These are phyloP conservation scores for Geotrichum klebahnii DNA, from an alignment of 1,139 yeast species.

Conservation along the genomic window DNA sequence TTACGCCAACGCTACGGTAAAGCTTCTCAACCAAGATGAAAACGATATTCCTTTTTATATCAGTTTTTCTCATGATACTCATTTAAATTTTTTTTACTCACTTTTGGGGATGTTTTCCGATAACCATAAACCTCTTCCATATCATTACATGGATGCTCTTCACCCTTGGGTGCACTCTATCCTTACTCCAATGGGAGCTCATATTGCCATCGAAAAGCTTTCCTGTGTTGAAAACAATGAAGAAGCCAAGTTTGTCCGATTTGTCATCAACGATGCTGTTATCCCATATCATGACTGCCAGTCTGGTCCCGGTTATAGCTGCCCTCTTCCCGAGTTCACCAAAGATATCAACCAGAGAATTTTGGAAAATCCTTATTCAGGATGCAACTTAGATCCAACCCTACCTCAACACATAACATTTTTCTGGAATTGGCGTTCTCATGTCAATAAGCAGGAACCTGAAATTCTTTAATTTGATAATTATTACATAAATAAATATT, in stretches of 20 bases:
- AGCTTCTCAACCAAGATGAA: constrained; percentile 42
- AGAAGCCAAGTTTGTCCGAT: constrained; percentile 42
- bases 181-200: constrained; percentile 55
- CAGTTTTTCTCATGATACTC: constrained; percentile 54
- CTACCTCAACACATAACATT: constrained; percentile 23
- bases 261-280: constrained; percentile 55
- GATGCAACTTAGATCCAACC: constrained; percentile 7
- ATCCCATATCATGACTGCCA: constrained; percentile 48
- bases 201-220: constrained; percentile 49
- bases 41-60: constrained; percentile 33
- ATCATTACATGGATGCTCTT: background rate
- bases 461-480: constrained; percentile 8
- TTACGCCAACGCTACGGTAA: constrained; percentile 48
- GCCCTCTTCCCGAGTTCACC: constrained; percentile 25
- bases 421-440: constrained; percentile 24
- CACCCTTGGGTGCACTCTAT: constrained; percentile 48
- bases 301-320: constrained; percentile 48
- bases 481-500: background rate
- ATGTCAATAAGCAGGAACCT: constrained; percentile 10
- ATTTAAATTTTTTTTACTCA: constrained; percentile 45
- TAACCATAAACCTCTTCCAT: constrained; percentile 37
- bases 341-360: background rate
- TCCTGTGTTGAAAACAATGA: constrained; percentile 37
- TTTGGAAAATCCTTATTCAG: constrained; percentile 4
- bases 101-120: constrained; percentile 48